phyloP scores from a whole-genome alignment of 2,329 filamentous ascomycete species.

The Aspergillus fijiensis region DNA sequence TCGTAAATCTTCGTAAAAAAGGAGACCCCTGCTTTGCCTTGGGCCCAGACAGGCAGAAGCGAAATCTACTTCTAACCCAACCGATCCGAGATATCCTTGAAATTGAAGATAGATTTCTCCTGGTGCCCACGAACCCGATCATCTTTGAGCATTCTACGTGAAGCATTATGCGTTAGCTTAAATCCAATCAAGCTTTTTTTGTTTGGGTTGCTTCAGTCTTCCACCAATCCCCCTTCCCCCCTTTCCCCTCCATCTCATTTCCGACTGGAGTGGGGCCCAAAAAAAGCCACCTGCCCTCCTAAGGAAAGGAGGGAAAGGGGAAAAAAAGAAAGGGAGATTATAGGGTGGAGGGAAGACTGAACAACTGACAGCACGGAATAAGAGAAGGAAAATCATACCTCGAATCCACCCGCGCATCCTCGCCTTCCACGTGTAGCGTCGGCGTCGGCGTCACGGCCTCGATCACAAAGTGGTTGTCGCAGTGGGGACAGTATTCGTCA shows the following conservation, averaged over 20 bases:
- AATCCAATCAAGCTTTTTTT: background rate
- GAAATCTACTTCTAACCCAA: conserved; percentile 57
- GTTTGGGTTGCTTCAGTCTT: too few species aligned
- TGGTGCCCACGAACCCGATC: conserved; percentile 67
- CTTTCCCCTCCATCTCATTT: background rate
- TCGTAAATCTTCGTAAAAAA: conserved; percentile 35
- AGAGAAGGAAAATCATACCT: conserved; percentile 45
- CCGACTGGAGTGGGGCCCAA: too few species aligned
- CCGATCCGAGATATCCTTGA: conserved; percentile 71
- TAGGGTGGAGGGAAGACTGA: too few species aligned
- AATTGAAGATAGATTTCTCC: conserved; percentile 69
- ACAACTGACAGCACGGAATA: background rate
- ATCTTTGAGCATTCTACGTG: conserved; percentile 78
- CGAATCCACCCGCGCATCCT: conserved; percentile 80
- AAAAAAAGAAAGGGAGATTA: background rate
- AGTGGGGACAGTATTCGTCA: conserved; percentile 98
- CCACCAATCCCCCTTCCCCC: background rate
- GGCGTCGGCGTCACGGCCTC: conserved; percentile 84
- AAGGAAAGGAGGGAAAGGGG: background rate
- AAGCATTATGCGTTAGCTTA: background rate
- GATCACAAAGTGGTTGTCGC: conserved; percentile 96
- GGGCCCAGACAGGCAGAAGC: too few species aligned
- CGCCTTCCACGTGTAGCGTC: conserved; percentile 81
- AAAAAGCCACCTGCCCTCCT: background rate
- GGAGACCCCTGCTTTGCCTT: too few species aligned